Conservation (phyloP, 345 rosid species). For the Noccaea bulbosa region DNA sequence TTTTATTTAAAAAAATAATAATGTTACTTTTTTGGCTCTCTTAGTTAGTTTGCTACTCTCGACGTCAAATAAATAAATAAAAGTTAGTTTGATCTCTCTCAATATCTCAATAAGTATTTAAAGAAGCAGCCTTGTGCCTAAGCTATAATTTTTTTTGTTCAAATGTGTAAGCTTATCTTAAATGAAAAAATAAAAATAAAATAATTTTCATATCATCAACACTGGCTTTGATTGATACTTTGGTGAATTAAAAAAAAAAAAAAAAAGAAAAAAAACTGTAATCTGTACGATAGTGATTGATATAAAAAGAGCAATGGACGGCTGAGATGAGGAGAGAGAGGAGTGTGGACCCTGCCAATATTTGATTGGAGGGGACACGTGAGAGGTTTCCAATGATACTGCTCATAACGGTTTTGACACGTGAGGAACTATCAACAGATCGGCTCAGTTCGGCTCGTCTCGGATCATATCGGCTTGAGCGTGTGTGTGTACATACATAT, state of each 20-base stretch:
- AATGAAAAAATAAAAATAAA: not conserved
- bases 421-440: slow-evolving; percentile 1
- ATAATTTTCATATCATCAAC: not conserved
- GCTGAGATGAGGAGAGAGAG: slow-evolving; percentile 11
- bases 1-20: too few relatives aligned
- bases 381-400: not conserved
- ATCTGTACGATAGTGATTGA: slow-evolving; percentile 24
- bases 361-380: not conserved
- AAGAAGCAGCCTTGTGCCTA: too few relatives aligned
- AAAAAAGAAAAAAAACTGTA: not conserved
- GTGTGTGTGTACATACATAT: too few relatives aligned
- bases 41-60: too few relatives aligned
- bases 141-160: too few relatives aligned
- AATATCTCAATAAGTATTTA: too few relatives aligned
- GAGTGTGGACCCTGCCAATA: not conserved
- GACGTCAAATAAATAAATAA: too few relatives aligned
- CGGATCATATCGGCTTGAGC: too few relatives aligned
- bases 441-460: slow-evolving; percentile 28
- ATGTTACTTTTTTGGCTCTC: too few relatives aligned
- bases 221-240: not conserved
- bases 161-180: too few relatives aligned
- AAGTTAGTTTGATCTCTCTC: too few relatives aligned
- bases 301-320: slow-evolving; percentile 38
- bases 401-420: slow-evolving; percentile 18
- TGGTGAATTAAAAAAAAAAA: not conserved